Evolutionary conservation across 2,329 filamentous ascomycete species (phyloP), one percentile per base, ranked within the genome.

Genomic region (Sporothrix variecibatus): DNA sequence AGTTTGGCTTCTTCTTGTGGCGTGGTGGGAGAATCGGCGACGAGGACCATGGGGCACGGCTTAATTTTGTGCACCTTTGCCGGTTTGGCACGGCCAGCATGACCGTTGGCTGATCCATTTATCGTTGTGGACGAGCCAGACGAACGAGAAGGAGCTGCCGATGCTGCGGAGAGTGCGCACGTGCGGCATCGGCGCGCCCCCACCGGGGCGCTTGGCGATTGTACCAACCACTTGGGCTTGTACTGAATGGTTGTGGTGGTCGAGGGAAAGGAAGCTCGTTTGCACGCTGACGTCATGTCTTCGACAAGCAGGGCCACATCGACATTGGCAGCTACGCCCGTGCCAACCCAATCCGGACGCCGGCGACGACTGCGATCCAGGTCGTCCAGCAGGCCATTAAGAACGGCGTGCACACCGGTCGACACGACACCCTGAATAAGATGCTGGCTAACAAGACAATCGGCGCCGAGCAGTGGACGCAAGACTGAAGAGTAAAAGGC

Each of bases 221-320:
- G 93, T 9, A 87, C 83, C 34, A 96, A 87, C 93, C 93, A 96
- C 82, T 96, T 96, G 17, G 93, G 93, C 80, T 96, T 96, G 82
- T 95, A 92, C 80, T 95, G 92, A 73, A 93, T 83, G 43, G 92
- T 80, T 6, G 82, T 67, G 40, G 68, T 72, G 9, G 51, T 62
- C 28, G 64, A 58, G 6, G 67, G 28, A 34, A 28, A 46, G 34
- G 72, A 9, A 26, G 53, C 20, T 6, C 23, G 31, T n/a, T 58
- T 67, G 58, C 56, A 71, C 12, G 67, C 67, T 31, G 85, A 83
- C 2, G 86, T 87, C 92, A 95, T 95, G 79, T 95, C 92, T 75
- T 91, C 91, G 68, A 95, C 87, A 3, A 95, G 82, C 78, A 94
- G 88, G 6, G 90, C 93, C 79, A 89, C 88, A 77, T 92, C 88